A percentile compares a stretch with the other conserved stretches of the same genome.
Conservation (phyloP, 2,329 filamentous ascomycete species). For the Pleochaeta shiraiana region DNA sequence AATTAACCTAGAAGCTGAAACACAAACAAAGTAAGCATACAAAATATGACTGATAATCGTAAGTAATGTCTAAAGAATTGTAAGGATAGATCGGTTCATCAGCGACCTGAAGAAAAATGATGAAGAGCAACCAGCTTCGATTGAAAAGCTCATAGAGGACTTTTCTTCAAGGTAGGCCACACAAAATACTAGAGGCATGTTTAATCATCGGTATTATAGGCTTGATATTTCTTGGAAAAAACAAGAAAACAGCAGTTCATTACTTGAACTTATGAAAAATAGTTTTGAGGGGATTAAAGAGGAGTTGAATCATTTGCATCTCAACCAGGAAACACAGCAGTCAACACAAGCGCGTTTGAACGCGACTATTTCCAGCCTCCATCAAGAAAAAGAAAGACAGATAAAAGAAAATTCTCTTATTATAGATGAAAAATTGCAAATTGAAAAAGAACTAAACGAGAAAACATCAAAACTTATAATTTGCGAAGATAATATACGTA, state of each 20-base stretch:
- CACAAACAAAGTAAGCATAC: neutral
- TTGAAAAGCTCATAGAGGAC: conserved; percentile 12
- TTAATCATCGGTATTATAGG: conserved; percentile 6
- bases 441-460: conserved; percentile 8
- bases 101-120: conserved; percentile 7
- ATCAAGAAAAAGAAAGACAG: conserved; percentile 10
- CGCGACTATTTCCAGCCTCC: conserved; percentile 10
- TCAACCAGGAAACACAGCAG: conserved; percentile 8
- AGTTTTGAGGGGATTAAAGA: conserved; percentile 11
- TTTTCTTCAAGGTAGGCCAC: conserved; percentile 12
- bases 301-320: conserved; percentile 8
- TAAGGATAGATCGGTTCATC: conserved; percentile 13
- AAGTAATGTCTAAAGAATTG: conserved; percentile 6
- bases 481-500: conserved; percentile 8
- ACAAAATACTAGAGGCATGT: no score
- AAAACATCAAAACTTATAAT: conserved; percentile 8
- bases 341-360: conserved; percentile 8
- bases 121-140: conserved; percentile 7
- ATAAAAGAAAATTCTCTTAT: conserved; percentile 6
- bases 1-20: conserved; percentile 6
- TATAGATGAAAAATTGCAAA: conserved; percentile 8
- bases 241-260: conserved; percentile 4
- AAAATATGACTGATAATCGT: neutral
- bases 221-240: conserved; percentile 8
- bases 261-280: conserved; percentile 6